A percentile compares a stretch with the other conserved stretches of the same genome.
Evolutionary conservation across 169 alveolate genomes (phyloP).

Genomic region (Cryptosporidium viatorum): DNA sequence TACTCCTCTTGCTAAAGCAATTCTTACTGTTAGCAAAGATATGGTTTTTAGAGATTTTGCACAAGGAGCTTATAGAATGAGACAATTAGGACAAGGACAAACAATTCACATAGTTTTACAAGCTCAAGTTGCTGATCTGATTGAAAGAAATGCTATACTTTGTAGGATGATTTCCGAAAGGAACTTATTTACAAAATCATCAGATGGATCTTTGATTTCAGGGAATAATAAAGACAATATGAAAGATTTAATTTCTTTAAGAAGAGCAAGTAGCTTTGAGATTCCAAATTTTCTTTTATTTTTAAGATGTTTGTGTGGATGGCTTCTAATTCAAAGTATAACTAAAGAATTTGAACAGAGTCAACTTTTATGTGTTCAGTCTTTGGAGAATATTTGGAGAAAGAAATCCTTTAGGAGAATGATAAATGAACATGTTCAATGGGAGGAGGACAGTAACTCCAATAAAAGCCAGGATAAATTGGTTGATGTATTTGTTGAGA

Average conservation of each 20-base stretch:
- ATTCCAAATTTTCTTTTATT: slow-evolving; percentile 75
- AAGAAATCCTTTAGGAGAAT: slow-evolving; percentile 83
- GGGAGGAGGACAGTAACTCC: slow-evolving; percentile 70
- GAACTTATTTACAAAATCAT: slow-evolving; percentile 28
- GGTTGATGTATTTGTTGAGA: slow-evolving; percentile 79
- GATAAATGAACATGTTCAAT: slow-evolving; percentile 82
- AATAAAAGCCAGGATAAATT: slow-evolving; percentile 71
- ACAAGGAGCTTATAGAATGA: slow-evolving; percentile 93
- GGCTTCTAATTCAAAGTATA: slow-evolving; percentile 83
- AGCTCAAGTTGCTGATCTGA: slow-evolving; percentile 83
- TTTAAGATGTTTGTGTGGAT: slow-evolving; percentile 79
- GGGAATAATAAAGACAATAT: too few relatives aligned
- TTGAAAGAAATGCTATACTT: slow-evolving; percentile 53
- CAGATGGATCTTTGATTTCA: slow-evolving; percentile 69
- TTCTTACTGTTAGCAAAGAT: slow-evolving; percentile 90
- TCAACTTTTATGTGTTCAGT: slow-evolving; percentile 82
- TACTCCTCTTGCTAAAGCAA: slow-evolving; percentile 88
- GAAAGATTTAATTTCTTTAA: not conserved
- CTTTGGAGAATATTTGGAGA: slow-evolving; percentile 83
- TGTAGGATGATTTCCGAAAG: slow-evolving; percentile 31
- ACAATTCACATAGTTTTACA: slow-evolving; percentile 84
- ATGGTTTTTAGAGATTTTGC: slow-evolving; percentile 89
- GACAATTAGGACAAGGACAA: slow-evolving; percentile 88
- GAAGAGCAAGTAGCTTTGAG: slow-evolving; percentile 21
- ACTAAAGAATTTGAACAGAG: slow-evolving; percentile 82